phyloP scores from a whole-genome alignment of 148 eudicot genomes.

The Rhododendron kiyosumense region DNA sequence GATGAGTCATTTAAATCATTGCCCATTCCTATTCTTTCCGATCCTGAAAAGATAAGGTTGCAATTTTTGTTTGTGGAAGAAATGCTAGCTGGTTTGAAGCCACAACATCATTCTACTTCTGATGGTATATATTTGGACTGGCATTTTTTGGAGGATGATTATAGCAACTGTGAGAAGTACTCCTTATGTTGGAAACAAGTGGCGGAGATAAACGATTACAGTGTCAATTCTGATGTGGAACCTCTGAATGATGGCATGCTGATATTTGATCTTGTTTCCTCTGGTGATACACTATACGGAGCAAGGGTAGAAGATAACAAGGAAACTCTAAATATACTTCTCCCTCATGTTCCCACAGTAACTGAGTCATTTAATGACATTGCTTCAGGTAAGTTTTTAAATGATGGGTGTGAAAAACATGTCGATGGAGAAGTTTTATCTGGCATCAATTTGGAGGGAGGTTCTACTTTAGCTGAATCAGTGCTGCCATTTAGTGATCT shows the following conservation, averaged over 20 bases:
- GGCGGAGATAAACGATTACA: constrained; percentile 39
- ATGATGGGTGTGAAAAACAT: constrained; percentile 30
- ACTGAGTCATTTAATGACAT: constrained; percentile 17
- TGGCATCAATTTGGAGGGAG: constrained; percentile 20
- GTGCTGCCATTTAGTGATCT: constrained; percentile 52
- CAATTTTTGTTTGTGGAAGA: constrained; percentile 28
- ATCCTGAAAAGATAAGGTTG: constrained; percentile 39
- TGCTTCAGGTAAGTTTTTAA: constrained; percentile 25
- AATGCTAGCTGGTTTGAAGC: constrained; percentile 42
- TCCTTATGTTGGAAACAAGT: constrained; percentile 45
- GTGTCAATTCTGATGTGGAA: constrained; percentile 17
- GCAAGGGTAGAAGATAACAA: constrained; percentile 34
- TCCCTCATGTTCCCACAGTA: constrained; percentile 17
- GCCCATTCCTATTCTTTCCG: constrained; percentile 60
- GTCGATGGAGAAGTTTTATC: constrained; percentile 27
- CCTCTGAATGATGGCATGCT: constrained; percentile 30
- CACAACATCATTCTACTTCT: constrained; percentile 50
- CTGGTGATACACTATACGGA: constrained; percentile 30
- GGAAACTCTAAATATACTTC: constrained; percentile 31
- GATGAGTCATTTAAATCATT: constrained; percentile 75
- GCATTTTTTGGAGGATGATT: constrained; percentile 57
- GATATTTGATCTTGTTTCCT: constrained; percentile 45
- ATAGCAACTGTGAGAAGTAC: constrained; percentile 30
- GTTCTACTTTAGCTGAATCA: constrained; percentile 27
- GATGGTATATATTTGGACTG: constrained; percentile 92